phyloP scores from a whole-genome alignment of 1,284 basidiomycete species.

The Sporisorium exsertum region DNA sequence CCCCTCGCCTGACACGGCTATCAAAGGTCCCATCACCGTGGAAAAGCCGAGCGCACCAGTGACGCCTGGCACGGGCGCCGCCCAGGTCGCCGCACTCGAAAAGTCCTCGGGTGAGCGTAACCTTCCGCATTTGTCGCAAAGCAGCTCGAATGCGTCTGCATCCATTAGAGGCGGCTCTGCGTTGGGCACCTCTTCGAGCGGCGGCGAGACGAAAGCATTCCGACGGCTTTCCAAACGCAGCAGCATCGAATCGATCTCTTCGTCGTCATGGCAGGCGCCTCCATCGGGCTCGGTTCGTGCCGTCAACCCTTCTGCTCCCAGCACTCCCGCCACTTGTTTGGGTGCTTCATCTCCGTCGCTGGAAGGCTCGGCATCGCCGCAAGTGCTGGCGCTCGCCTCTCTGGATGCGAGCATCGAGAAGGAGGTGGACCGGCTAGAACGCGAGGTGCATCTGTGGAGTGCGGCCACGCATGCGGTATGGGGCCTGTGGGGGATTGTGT shows the following conservation, averaged over 20 bases:
- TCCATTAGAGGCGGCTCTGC: constrained; percentile 3
- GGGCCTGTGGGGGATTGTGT: constrained; percentile 67
- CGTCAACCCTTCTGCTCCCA: constrained; percentile 23
- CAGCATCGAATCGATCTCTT: constrained; percentile 47
- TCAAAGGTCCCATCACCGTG: constrained; percentile 38
- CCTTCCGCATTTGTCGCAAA: constrained; percentile 23
- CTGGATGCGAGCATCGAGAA: constrained; percentile 53
- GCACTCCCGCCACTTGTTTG: constrained; percentile 34
- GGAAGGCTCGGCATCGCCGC: constrained; percentile 42
- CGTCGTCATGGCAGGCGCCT: constrained; percentile 48
- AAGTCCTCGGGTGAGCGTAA: constrained; percentile 41
- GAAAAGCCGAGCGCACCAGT: constrained; percentile 39
- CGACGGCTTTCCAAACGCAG: constrained; percentile 7
- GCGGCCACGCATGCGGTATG: constrained; percentile 65
- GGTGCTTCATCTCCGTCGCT: constrained; percentile 15
- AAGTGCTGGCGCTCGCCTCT: constrained; percentile 40
- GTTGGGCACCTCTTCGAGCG: constrained; percentile 3
- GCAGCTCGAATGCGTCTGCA: constrained; percentile 23
- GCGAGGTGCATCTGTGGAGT: constrained; percentile 62
- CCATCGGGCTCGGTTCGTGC: constrained; percentile 27
- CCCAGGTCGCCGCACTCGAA: constrained; percentile 44
- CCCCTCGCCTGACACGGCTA: constrained; percentile 16
- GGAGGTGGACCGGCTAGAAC: constrained; percentile 64
- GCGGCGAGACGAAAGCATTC: background rate
- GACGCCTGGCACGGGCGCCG: constrained; percentile 40